Conservation (phyloP, 139 green algal species). For the Marvania coccoides region DNA sequence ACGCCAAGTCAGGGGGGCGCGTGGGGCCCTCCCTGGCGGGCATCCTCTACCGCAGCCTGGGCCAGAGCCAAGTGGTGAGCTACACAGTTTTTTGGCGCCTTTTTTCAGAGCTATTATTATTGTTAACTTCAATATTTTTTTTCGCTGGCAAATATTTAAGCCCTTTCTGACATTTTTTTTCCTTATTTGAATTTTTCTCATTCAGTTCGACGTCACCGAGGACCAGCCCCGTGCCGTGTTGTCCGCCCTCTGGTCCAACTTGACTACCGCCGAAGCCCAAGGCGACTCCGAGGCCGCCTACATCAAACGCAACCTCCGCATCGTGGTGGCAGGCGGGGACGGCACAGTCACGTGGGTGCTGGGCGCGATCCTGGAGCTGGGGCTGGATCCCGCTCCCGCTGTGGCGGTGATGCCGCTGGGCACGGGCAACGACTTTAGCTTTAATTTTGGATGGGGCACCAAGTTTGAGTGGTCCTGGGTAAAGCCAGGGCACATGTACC, state of each 20-base stretch:
- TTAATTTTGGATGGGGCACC: conserved; percentile 68
- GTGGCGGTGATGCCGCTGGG: conserved; percentile 81
- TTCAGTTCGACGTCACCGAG: conserved; percentile 73
- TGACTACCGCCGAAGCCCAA: conserved; percentile 23
- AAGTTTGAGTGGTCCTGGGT: conserved; percentile 59
- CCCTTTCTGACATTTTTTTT: no score
- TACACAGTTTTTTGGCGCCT: neutral
- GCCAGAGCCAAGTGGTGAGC: conserved; percentile 44
- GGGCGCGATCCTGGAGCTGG: conserved; percentile 57
- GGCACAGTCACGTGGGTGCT: conserved; percentile 66
- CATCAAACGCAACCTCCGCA: conserved; percentile 48
- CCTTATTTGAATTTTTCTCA: no score
- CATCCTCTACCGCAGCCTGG: conserved; percentile 52
- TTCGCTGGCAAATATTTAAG: neutral
- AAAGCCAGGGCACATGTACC: conserved; percentile 38
- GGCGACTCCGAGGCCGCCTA: conserved; percentile 35
- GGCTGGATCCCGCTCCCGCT: conserved; percentile 48
- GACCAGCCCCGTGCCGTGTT: conserved; percentile 64
- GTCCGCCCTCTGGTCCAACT: conserved; percentile 54
- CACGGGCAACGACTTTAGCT: conserved; percentile 74
- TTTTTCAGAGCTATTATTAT: neutral
- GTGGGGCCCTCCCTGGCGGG: conserved; percentile 52
- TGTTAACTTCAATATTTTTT: neutral
- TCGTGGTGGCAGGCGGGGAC: conserved; percentile 75
- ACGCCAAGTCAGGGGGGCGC: conserved; percentile 62